Conservation (phyloP, 2,329 filamentous ascomycete species). For the Apiospora phragmitis region DNA sequence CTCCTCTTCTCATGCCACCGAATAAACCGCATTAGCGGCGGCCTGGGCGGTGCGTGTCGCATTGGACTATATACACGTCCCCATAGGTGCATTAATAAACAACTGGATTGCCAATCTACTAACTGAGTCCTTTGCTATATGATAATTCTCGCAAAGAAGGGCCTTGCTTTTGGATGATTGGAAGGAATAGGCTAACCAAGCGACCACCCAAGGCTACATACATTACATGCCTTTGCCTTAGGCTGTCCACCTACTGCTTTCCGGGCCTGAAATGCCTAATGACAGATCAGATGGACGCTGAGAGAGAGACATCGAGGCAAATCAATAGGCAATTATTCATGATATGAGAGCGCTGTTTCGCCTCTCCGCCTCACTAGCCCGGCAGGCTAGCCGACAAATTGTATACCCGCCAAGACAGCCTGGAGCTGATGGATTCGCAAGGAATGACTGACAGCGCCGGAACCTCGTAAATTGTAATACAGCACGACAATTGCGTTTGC, state of each 20-base stretch:
- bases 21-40: slow-evolving; percentile 3
- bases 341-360: not conserved
- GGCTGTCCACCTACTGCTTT: not conserved
- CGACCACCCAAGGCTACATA: not conserved
- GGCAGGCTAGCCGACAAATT: slow-evolving; percentile 4
- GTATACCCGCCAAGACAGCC: not conserved
- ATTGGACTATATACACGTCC: slow-evolving; percentile 4
- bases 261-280: not conserved
- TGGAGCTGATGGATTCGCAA: not conserved
- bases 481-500: not conserved
- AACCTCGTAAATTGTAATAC: not conserved
- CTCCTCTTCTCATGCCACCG: slow-evolving; percentile 1
- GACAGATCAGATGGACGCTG: not conserved
- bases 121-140: not conserved
- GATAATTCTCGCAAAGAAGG: not conserved
- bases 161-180: not conserved
- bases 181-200: not conserved
- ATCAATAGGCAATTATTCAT: not conserved
- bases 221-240: not conserved
- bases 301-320: not conserved
- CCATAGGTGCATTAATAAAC: slow-evolving; percentile 1
- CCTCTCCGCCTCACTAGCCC: not conserved
- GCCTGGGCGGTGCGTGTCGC: not conserved
- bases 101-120: not conserved
- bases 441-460: not conserved